These are phyloP conservation scores for Xylaria intraflava DNA, from an alignment of 495 filamentous ascomycete species.

Conservation along the genomic window DNA sequence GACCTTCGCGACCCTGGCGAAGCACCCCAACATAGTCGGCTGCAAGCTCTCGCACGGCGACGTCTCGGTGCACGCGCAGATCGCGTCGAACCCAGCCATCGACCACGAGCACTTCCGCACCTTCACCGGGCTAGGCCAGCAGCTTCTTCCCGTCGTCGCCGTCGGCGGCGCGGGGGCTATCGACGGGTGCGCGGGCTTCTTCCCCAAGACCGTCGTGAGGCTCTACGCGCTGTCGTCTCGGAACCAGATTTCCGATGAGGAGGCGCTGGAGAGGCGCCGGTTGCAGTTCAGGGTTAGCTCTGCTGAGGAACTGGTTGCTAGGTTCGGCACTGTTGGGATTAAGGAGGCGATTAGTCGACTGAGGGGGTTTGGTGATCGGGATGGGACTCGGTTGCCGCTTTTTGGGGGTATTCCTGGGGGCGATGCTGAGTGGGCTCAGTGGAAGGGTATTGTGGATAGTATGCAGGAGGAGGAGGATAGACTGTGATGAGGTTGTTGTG, in stretches of 20 bases:
- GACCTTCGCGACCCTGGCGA: constrained; percentile 48
- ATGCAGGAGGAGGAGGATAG: constrained; percentile 20
- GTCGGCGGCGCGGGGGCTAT: constrained; percentile 57
- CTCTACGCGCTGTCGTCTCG: constrained; percentile 44
- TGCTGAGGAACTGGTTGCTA: constrained; percentile 55
- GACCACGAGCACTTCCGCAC: constrained; percentile 50
- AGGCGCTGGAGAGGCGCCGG: constrained; percentile 33
- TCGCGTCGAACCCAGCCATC: constrained; percentile 44
- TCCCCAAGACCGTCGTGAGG: constrained; percentile 51
- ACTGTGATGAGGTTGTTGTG: neutral
- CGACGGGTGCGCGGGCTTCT: constrained; percentile 57
- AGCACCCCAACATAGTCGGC: constrained; percentile 56
- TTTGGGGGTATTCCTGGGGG: constrained; percentile 44
- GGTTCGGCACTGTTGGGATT: constrained; percentile 52
- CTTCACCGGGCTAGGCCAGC: constrained; percentile 61
- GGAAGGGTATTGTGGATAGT: constrained; percentile 17
- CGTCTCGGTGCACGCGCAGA: constrained; percentile 53
- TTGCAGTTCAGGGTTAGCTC: constrained; percentile 53
- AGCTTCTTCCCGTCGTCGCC: constrained; percentile 53
- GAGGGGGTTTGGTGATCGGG: constrained; percentile 47
- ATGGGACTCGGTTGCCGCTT: constrained; percentile 51
- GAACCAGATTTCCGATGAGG: constrained; percentile 19
- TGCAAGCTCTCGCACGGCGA: constrained; percentile 65
- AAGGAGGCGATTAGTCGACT: constrained; percentile 54
- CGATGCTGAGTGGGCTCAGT: constrained; percentile 25